phyloP scores from a whole-genome alignment of 2,329 filamentous ascomycete species.

The Xylaria sp. region DNA sequence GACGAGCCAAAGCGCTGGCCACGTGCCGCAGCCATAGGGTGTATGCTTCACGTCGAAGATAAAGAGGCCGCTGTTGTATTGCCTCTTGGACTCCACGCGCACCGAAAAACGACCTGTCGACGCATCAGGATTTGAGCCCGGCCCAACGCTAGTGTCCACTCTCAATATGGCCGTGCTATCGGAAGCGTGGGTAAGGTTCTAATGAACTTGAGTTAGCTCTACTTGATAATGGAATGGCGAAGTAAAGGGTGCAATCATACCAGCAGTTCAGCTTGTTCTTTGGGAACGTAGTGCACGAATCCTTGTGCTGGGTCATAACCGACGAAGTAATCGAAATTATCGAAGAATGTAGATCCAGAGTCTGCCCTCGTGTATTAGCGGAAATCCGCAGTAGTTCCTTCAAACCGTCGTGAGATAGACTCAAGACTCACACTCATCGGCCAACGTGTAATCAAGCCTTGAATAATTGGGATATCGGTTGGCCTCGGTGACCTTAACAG shows the following conservation, averaged over 20 bases:
- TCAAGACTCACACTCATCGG: constrained; percentile 59
- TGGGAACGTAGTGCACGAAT: constrained; percentile 64
- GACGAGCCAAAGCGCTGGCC: constrained; percentile 73
- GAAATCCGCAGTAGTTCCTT: neutral
- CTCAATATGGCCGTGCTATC: constrained; percentile 63
- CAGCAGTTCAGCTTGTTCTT: constrained; percentile 52
- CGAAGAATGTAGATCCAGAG: constrained; percentile 61
- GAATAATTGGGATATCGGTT: constrained; percentile 61
- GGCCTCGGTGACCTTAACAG: constrained; percentile 54
- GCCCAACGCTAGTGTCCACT: constrained; percentile 69
- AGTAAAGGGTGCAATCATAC: constrained; percentile 47
- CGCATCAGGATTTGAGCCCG: constrained; percentile 58
- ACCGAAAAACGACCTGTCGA: constrained; percentile 71
- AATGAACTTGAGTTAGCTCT: neutral
- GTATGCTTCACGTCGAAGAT: constrained; percentile 73
- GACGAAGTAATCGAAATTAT: constrained; percentile 64
- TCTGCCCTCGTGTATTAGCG: constrained; percentile 49
- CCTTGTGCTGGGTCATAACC: constrained; percentile 62
- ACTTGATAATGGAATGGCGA: neutral
- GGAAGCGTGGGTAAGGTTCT: constrained; percentile 72
- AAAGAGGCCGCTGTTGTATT: constrained; percentile 72
- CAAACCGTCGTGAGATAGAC: neutral
- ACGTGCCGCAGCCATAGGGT: constrained; percentile 70
- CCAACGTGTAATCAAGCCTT: constrained; percentile 57
- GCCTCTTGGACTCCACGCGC: constrained; percentile 68